phyloP scores from a whole-genome alignment of 78 protist genomes.

The Dictyostelium brefeldianum region DNA sequence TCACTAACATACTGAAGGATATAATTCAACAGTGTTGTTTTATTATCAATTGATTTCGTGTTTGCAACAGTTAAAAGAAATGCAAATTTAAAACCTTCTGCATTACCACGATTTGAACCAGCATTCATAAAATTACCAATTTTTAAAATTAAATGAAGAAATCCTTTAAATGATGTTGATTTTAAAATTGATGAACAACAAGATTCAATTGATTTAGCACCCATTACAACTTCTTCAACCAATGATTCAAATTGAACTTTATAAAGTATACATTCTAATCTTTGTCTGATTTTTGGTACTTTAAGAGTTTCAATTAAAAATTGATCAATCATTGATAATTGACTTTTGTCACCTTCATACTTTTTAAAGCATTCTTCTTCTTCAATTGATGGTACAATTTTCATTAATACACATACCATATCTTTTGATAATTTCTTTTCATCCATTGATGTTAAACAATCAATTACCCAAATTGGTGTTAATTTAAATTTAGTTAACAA shows the following conservation, averaged over 20 bases:
- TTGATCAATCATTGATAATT: slow-evolving; percentile 15
- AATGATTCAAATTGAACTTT: slow-evolving; percentile 35
- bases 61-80: slow-evolving; percentile 13
- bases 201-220: slow-evolving; percentile 21
- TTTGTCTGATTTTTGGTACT: slow-evolving; percentile 59
- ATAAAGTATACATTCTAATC: slow-evolving; percentile 29
- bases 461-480: slow-evolving; percentile 48
- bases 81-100: slow-evolving; percentile 63
- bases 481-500: slow-evolving; percentile 44
- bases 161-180: background rate
- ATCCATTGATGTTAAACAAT: slow-evolving; percentile 68
- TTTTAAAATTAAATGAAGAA: slow-evolving; percentile 22
- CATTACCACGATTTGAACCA: slow-evolving; percentile 31
- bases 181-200: background rate
- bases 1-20: slow-evolving; percentile 27
- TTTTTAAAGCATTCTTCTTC: slow-evolving; percentile 57
- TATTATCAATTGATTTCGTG: slow-evolving; percentile 71
- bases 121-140: slow-evolving; percentile 70
- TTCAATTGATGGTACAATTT: slow-evolving; percentile 31
- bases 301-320: slow-evolving; percentile 51
- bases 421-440: slow-evolving; percentile 66
- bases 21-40: slow-evolving; percentile 5
- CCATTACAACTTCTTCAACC: slow-evolving; percentile 23
- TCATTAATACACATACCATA: slow-evolving; percentile 20
- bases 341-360: slow-evolving; percentile 42